Evolutionary conservation across 2,329 filamentous ascomycete species (phyloP), one percentile per base, ranked within the genome.

Genomic region (Colletotrichum spaethianum): DNA sequence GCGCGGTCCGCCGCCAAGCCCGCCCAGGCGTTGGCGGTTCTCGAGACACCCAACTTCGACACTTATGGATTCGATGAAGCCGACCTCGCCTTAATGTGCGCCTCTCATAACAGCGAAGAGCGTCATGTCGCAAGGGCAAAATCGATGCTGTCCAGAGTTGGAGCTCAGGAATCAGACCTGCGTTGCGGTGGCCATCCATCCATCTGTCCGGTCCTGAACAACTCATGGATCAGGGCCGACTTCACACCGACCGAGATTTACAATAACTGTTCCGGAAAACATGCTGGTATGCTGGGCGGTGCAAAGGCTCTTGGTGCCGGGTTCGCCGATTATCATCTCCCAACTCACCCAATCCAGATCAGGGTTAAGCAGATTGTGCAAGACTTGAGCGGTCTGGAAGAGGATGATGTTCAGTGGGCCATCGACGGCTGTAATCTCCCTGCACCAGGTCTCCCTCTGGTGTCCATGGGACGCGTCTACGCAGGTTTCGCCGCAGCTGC

Each of bases 251-350:
- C 81, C 0, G 77, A 77, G 0, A 75, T 86, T 0, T 81, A 78
- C 60, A 87, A 83, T 63, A 86, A 86, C 69, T 87, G 85, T 72
- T 86, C 85, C 0, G 86, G 85, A 1, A 87, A 87, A 50, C 85
- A 87, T 73, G 82, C 78, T 3, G 85, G 82, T 1, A 87, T 87
- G 84, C 75, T 87, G 28, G 84, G 82, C 0, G 86, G 81, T 1
- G 79, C 84, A 0, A 79, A 77, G 36, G 80, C 81, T 0, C 62
- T 87, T 0, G 82, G 79, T 0, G 80, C 76, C 0, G 71, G 75
- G 3, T 65, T 80, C 3, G 67, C 28, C 0, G 76, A 75, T 50
- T 86, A 86, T 71, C 83, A 86, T 57, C 69, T 79, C 0, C 72
- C 78, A 0, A 71, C 72, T 0, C 80, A 85, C 68, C 82, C 82